A percentile compares a stretch with the other conserved stretches of the same genome.
Evolutionary conservation across 176 grass and related monocot genomes (phyloP).

Genomic region (Carex myosuroides): DNA sequence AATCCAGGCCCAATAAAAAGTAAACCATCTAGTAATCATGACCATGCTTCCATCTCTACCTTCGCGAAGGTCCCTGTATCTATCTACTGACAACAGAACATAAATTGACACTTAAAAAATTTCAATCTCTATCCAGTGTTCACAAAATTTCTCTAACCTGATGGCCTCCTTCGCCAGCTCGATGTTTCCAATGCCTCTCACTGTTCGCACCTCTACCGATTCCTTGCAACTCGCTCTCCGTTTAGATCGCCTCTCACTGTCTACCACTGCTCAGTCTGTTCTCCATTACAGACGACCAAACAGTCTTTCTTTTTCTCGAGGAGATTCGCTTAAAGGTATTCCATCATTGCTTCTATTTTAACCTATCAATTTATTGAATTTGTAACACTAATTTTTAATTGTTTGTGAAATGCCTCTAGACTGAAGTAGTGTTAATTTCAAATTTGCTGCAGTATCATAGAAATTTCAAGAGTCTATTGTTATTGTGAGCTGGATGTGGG

Average conservation of each 20-base stretch:
- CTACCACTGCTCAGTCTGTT: not conserved
- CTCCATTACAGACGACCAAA: not conserved
- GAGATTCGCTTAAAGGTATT: conserved; percentile 3
- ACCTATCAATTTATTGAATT: not conserved
- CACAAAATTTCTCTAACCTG: not conserved
- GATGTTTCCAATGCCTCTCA: not conserved
- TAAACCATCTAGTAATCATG: not conserved
- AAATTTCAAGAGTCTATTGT: not conserved
- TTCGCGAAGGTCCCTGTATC: conserved; percentile 13
- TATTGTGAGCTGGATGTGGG: not conserved
- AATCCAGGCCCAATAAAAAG: not conserved
- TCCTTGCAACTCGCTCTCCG: conserved; percentile 1
- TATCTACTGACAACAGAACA: not conserved
- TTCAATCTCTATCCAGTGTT: conserved; percentile 3
- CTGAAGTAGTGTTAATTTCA: not conserved
- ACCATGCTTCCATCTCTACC: not conserved
- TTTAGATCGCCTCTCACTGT: conserved; percentile 1
- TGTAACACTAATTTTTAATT: not conserved
- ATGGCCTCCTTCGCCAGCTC: conserved; percentile 5
- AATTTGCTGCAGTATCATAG: not conserved
- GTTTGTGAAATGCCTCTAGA: not conserved
- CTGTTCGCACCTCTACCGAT: not conserved
- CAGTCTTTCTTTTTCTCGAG: not conserved
- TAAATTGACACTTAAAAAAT: not conserved
- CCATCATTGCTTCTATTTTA: not conserved